Conservation (phyloP, 2,329 filamentous ascomycete species). For the Colletotrichum coccodes region DNA sequence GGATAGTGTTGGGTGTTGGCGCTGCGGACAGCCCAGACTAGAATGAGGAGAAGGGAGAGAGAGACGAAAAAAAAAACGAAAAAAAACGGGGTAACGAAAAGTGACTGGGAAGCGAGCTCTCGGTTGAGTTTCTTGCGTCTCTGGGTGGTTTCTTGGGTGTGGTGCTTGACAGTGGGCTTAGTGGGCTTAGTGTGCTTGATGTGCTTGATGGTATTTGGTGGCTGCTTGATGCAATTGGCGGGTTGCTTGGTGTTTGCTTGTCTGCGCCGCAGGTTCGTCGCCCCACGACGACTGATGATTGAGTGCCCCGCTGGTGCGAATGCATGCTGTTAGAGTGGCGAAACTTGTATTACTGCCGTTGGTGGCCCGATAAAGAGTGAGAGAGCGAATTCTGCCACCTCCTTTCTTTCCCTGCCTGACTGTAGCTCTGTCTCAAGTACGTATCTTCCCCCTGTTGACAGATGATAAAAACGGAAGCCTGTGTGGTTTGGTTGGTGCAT, state of each 20-base stretch:
- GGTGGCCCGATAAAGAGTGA: background rate
- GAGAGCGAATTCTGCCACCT: background rate
- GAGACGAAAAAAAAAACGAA: no score
- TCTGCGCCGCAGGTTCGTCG: background rate
- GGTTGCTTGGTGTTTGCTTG: constrained; percentile 3
- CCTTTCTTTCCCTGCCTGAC: background rate
- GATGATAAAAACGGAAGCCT: background rate
- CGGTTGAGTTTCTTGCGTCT: background rate
- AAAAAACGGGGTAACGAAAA: no score
- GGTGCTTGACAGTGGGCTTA: constrained; percentile 1
- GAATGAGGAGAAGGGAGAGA: background rate
- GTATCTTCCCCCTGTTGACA: background rate
- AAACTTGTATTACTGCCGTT: background rate
- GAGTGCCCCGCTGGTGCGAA: background rate
- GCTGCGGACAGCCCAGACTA: background rate
- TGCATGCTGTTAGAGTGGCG: no score
- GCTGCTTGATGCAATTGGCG: background rate
- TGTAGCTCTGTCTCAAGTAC: background rate
- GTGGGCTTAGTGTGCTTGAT: background rate
- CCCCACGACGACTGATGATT: background rate
- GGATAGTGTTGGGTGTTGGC: no score
- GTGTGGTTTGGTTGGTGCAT: background rate
- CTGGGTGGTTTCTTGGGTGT: constrained; percentile 1
- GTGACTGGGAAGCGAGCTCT: background rate
- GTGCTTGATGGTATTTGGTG: background rate